Conservation (phyloP, 225 moss, liverwort and hornwort genomes). For the Bryum argenteum region DNA sequence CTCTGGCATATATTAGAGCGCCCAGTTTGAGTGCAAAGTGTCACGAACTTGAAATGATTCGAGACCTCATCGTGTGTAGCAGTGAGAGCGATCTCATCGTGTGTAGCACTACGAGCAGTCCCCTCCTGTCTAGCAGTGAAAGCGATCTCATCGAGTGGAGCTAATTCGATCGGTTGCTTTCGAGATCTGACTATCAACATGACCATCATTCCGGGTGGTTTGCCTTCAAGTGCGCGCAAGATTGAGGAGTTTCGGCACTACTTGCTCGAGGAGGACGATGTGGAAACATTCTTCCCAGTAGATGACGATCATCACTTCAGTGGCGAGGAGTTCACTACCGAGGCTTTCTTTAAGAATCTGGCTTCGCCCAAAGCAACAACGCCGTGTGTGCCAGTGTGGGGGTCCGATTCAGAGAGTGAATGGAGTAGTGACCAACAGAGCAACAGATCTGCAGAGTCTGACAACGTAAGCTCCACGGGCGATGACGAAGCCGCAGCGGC, state of each 20-base stretch:
- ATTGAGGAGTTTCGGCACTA: slow-evolving; percentile 54
- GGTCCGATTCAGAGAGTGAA: slow-evolving; percentile 13
- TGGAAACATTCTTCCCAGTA: neutral
- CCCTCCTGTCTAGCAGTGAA: too few relatives aligned
- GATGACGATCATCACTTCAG: neutral
- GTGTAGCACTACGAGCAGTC: too few relatives aligned
- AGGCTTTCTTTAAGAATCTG: slow-evolving; percentile 30
- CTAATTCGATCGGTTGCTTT: neutral
- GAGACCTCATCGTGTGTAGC: too few relatives aligned
- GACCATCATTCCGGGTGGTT: slow-evolving; percentile 27
- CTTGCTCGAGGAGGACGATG: slow-evolving; percentile 38
- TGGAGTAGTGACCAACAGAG: slow-evolving; percentile 12
- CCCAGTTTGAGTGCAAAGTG: neutral
- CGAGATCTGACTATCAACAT: neutral
- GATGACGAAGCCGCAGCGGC: slow-evolving; percentile 10
- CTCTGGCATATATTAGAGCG: neutral
- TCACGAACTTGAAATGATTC: neutral
- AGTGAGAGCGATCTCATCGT: too few relatives aligned
- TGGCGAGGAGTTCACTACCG: slow-evolving; percentile 22
- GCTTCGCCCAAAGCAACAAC: slow-evolving; percentile 10
- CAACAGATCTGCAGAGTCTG: neutral
- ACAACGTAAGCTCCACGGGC: slow-evolving; percentile 18
- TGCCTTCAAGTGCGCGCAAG: slow-evolving; percentile 31
- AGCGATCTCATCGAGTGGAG: neutral
- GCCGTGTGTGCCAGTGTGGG: slow-evolving; percentile 2